Evolutionary conservation across 345 rosid species (phyloP).

Genomic region (Euphorbia peplus): DNA sequence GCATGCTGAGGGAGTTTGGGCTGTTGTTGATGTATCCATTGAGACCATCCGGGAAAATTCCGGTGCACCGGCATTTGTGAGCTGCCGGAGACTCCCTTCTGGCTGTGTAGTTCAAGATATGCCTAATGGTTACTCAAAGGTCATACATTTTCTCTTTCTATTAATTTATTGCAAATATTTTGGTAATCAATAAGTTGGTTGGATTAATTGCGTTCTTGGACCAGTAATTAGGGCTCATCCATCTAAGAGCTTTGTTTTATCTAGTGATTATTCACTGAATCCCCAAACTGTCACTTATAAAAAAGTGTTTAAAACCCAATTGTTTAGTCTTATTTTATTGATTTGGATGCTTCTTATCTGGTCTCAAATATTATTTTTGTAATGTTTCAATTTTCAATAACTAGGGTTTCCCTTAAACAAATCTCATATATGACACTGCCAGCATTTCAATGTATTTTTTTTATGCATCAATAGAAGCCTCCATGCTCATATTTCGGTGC

Average conservation of each 20-base stretch:
- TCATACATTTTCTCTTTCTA: constrained; percentile 29
- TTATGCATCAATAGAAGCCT: constrained; percentile 55
- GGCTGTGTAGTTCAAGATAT: constrained; percentile 95
- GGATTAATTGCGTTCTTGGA: constrained; percentile 17
- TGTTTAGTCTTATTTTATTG: constrained; percentile 33
- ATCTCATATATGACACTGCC: constrained; percentile 8
- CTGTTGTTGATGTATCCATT: constrained; percentile 88
- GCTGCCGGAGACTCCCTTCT: constrained; percentile 87
- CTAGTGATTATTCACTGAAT: constrained; percentile 41
- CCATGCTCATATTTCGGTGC: constrained; percentile 44
- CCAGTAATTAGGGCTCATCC: constrained; percentile 27
- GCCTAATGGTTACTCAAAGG: constrained; percentile 98
- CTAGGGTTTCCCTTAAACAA: constrained; percentile 42
- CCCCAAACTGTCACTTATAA: constrained; percentile 33
- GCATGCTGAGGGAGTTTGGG: constrained; percentile 92
- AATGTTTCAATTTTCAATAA: constrained; percentile 57
- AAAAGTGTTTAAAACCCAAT: too few species aligned
- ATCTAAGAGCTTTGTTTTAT: constrained; percentile 33
- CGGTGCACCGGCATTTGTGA: constrained; percentile 43
- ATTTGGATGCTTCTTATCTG: constrained; percentile 47
- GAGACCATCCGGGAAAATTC: constrained; percentile 55
- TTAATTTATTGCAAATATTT: too few species aligned
- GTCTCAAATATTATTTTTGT: constrained; percentile 37
- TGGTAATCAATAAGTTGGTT: constrained; percentile 36
- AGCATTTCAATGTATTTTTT: constrained; percentile 37